phyloP scores from a whole-genome alignment of 805 yeast genomes.

The Metschnikowia hibisci region DNA sequence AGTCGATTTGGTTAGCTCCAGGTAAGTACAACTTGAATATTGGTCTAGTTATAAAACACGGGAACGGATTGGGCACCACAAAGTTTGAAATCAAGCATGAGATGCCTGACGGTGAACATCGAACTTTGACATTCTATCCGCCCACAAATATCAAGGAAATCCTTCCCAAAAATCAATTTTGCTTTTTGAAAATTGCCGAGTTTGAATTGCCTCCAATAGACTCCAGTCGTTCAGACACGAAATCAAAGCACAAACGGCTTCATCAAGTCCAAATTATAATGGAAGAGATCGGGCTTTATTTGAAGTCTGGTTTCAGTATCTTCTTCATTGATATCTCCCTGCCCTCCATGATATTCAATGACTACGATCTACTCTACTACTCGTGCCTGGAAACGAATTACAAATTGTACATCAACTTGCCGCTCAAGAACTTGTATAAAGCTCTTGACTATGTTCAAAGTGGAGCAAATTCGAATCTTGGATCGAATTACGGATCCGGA shows the following conservation, averaged over 20 bases:
- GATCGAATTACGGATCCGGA: constrained; percentile 17
- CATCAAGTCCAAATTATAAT: constrained; percentile 40
- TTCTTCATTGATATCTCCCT: constrained; percentile 42
- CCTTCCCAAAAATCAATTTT: constrained; percentile 49
- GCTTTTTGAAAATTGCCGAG: constrained; percentile 49
- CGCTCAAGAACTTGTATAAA: constrained; percentile 45
- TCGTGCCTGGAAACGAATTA: constrained; percentile 39
- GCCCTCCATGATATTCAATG: constrained; percentile 39
- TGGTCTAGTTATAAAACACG: constrained; percentile 50
- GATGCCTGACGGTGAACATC: constrained; percentile 23
- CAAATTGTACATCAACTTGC: constrained; percentile 41
- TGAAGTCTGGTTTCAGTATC: constrained; percentile 50
- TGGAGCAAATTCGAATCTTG: constrained; percentile 20
- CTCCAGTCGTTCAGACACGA: background rate
- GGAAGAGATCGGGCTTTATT: constrained; percentile 54
- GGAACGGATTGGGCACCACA: constrained; percentile 56
- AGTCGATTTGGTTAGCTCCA: constrained; percentile 43
- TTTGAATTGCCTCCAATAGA: constrained; percentile 31
- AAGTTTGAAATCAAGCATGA: constrained; percentile 44
- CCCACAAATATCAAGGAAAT: constrained; percentile 56
- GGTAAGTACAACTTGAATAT: constrained; percentile 50
- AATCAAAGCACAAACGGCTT: constrained; percentile 20
- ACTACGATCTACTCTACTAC: constrained; percentile 40
- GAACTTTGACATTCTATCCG: constrained; percentile 45
- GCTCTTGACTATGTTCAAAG: constrained; percentile 40